These are phyloP conservation scores for Favolaschia claudopus DNA, from an alignment of 768 basidiomycete species.

Conservation along the genomic window DNA sequence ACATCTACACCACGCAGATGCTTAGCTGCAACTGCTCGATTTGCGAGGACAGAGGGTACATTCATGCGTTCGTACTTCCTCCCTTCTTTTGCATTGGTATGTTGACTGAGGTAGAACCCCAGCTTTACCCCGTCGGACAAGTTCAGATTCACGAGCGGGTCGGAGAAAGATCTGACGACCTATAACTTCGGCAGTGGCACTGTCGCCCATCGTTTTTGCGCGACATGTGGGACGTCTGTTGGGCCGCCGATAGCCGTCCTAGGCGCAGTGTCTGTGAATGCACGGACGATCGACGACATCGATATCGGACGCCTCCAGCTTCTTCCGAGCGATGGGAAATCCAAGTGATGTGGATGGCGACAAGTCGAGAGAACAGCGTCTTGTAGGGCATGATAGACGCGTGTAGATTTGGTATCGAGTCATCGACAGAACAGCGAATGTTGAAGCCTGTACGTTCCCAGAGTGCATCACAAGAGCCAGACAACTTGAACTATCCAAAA, in stretches of 20 bases:
- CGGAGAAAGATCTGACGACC: slow-evolving; percentile 10
- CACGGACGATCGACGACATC: slow-evolving; percentile 16
- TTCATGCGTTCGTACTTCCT: slow-evolving; percentile 17
- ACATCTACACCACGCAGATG: slow-evolving; percentile 14
- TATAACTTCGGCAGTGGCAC: background rate
- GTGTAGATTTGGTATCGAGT: no score
- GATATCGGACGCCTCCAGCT: slow-evolving; percentile 4
- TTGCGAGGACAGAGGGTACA: slow-evolving; percentile 13
- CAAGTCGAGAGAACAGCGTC: no score
- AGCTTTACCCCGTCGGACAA: slow-evolving; percentile 11
- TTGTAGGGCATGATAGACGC: no score
- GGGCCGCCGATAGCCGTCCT: background rate
- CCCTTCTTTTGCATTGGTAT: background rate
- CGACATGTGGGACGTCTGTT: slow-evolving; percentile 14
- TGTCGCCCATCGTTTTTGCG: slow-evolving; percentile 7
- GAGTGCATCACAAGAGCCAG: no score
- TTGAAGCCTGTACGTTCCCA: no score
- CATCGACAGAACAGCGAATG: no score
- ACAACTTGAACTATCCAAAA: no score
- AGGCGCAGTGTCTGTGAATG: slow-evolving; percentile 9
- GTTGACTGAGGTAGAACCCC: background rate
- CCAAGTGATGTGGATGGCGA: no score
- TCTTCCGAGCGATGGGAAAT: background rate
- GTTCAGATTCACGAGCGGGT: slow-evolving; percentile 16
- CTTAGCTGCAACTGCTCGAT: slow-evolving; percentile 22